Evolutionary conservation across 2,329 filamentous ascomycete species (phyloP), one percentile per base, ranked within the genome.

Genomic region (Fragosphaeria purpurea): DNA sequence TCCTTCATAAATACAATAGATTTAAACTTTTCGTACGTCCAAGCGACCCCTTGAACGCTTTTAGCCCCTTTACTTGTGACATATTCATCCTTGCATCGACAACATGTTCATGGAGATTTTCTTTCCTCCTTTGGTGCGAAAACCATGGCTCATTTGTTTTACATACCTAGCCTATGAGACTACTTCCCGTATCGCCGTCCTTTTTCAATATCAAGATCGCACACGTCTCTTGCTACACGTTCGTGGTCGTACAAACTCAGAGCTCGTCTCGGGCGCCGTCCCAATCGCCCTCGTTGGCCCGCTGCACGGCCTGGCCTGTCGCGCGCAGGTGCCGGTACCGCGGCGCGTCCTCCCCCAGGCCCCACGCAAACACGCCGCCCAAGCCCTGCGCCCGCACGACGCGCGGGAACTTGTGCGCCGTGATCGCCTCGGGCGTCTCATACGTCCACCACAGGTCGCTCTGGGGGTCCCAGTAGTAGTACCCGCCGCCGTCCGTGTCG

Each of bases 361-460:
- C 83, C 85, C 84, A 88, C 1, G 84, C 83, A 73, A 88, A 87
- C 5, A 86, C 78, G 12, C 86, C 85, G 1, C 85, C 84, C 0
- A 88, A 63, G 1, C 68, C 64, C 60, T 75, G 73, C 35, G 69
- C 68, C 34, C 70, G 66, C 4, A 86, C 71, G 38, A 89, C 73
- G 5, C 74, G 62, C 4, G 72, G 65, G 52, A 87, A 79, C 67
- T 89, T 89, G 51, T 69, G 67, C 13, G 34, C 13, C 10, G 63
- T 57, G 47, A 89, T 81, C 10, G 80, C 71, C 7, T 71, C 70
- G 0, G 75, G 70, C 0, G 80, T 85, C 53, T 89, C 86, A 70
- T 82, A 88, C 0, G 82, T 82, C 85, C 85, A 89, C 75, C 85
- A 89, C 34, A 83, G 62, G 49, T 74, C 66, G 56, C 78, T 70